These are phyloP conservation scores for Saturnispora sekii DNA, from an alignment of 805 yeast species.

Conservation along the genomic window DNA sequence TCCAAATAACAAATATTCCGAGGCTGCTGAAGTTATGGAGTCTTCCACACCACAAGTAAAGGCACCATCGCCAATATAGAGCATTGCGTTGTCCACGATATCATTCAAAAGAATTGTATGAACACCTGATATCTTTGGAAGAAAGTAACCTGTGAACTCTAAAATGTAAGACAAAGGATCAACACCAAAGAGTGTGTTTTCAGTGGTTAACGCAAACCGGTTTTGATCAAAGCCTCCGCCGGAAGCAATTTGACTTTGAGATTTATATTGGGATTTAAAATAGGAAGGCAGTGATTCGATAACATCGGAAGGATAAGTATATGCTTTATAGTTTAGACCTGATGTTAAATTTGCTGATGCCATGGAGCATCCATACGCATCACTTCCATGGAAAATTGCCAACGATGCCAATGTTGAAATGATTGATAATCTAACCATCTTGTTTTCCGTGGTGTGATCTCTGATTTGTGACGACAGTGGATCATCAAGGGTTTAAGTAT, in stretches of 20 bases:
- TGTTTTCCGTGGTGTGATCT: not conserved
- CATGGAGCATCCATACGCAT: constrained; percentile 1
- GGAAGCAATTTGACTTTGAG: not conserved
- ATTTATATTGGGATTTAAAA: not conserved
- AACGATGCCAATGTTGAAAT: not conserved
- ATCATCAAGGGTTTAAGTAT: not conserved
- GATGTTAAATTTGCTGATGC: not conserved
- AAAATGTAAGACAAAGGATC: constrained; percentile 5
- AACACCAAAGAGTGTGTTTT: not conserved
- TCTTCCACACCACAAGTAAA: constrained; percentile 26
- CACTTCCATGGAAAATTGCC: not conserved
- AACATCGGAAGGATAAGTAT: not conserved
- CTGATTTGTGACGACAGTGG: not conserved
- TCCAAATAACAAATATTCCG: not conserved
- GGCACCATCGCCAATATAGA: constrained; percentile 25
- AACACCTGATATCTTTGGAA: constrained; percentile 23
- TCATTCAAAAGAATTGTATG: constrained; percentile 17
- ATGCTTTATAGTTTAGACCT: not conserved
- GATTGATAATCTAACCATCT: not conserved
- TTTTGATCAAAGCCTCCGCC: not conserved
- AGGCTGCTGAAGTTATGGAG: not conserved
- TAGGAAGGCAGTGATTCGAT: not conserved
- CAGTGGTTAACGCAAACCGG: not conserved
- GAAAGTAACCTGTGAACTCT: constrained; percentile 16
- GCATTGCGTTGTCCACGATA: constrained; percentile 26